A percentile compares a stretch with the other conserved stretches of the same genome.
Conservation (phyloP, 1,284 basidiomycete species). For the Ustanciosporium gigantosporum region DNA sequence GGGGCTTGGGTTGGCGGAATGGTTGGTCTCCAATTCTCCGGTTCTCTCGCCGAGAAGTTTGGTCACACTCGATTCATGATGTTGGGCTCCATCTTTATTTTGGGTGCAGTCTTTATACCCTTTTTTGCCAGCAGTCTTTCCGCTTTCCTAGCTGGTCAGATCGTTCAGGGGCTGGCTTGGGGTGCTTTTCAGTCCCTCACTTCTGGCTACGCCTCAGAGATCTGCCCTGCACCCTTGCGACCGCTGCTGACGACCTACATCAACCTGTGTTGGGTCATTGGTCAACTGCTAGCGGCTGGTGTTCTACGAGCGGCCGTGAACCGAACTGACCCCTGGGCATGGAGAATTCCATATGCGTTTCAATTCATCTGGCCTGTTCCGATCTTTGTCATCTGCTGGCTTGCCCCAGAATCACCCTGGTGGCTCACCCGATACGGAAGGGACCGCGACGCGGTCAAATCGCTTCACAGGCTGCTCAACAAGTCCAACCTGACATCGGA, state of each 20-base stretch:
- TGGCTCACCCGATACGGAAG: slow-evolving; percentile 64
- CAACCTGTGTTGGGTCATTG: slow-evolving; percentile 65
- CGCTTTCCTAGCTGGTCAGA: slow-evolving; percentile 61
- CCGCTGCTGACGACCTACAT: slow-evolving; percentile 65
- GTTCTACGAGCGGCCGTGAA: slow-evolving; percentile 61
- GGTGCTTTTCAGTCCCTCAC: slow-evolving; percentile 64
- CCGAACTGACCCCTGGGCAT: slow-evolving; percentile 58
- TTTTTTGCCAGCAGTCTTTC: slow-evolving; percentile 62
- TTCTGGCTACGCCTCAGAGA: slow-evolving; percentile 65
- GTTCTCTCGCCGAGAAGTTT: slow-evolving; percentile 20
- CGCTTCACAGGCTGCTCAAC: slow-evolving; percentile 60
- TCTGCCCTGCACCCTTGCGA: slow-evolving; percentile 64
- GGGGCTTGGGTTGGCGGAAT: slow-evolving; percentile 33
- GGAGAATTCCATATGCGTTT: slow-evolving; percentile 62
- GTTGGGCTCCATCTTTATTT: slow-evolving; percentile 53
- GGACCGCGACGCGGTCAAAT: slow-evolving; percentile 63
- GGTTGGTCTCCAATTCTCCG: slow-evolving; percentile 36
- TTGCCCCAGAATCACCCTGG: slow-evolving; percentile 63
- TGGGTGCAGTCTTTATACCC: slow-evolving; percentile 51
- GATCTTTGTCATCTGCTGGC: slow-evolving; percentile 52
- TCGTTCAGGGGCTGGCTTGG: slow-evolving; percentile 63
- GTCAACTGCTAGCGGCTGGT: slow-evolving; percentile 62
- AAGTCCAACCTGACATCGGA: slow-evolving; percentile 50
- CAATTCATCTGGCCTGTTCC: slow-evolving; percentile 63
- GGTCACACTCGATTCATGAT: slow-evolving; percentile 31